Percentiles rank a stretch among this genome's conserved stretches.
Evolutionary conservation across 768 basidiomycete species (phyloP).

Genomic region (Collybiopsis luxurians): DNA sequence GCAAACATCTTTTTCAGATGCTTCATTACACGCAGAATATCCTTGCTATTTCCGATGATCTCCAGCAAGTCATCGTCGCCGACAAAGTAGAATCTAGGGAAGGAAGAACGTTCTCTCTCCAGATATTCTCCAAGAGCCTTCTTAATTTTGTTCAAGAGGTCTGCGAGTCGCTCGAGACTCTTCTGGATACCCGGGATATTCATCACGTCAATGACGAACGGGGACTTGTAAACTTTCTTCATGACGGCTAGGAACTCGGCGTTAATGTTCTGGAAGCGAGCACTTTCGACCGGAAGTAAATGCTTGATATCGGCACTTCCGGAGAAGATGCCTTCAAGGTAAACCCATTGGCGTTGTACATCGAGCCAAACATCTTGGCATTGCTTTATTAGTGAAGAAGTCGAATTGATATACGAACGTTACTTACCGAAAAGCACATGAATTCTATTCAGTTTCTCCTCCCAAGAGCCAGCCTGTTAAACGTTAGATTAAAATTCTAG

Average conservation of each 20-base stretch:
- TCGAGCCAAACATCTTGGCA: slow-evolving; percentile 94
- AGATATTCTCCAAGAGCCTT: slow-evolving; percentile 99
- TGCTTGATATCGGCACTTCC: slow-evolving; percentile 99
- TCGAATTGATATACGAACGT: background rate
- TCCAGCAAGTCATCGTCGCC: slow-evolving; percentile 98
- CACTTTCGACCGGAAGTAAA: slow-evolving; percentile 92
- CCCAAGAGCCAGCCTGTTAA: slow-evolving; percentile 81
- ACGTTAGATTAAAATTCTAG: slow-evolving; percentile 8
- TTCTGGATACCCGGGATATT: slow-evolving; percentile 97
- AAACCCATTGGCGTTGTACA: slow-evolving; percentile 99
- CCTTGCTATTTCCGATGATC: slow-evolving; percentile 99
- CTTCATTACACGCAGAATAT: slow-evolving; percentile 97
- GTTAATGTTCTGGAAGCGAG: slow-evolving; percentile 99
- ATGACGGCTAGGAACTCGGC: slow-evolving; percentile 96
- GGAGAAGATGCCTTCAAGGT: slow-evolving; percentile 99
- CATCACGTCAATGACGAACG: slow-evolving; percentile 95
- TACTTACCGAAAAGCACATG: slow-evolving; percentile 88
- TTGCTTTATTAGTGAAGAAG: background rate
- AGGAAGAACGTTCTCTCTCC: slow-evolving; percentile 94
- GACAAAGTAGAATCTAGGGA: slow-evolving; percentile 99
- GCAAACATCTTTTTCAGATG: slow-evolving; percentile 99
- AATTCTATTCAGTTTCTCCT: slow-evolving; percentile 93
- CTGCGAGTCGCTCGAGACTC: slow-evolving; percentile 93
- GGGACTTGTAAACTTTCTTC: slow-evolving; percentile 99
- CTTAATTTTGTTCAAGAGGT: slow-evolving; percentile 96